A percentile compares a stretch with the other conserved stretches of the same genome.
These are phyloP conservation scores for Xerocomellus intermedius DNA, from an alignment of 768 basidiomycete genomes.

Conservation along the genomic window DNA sequence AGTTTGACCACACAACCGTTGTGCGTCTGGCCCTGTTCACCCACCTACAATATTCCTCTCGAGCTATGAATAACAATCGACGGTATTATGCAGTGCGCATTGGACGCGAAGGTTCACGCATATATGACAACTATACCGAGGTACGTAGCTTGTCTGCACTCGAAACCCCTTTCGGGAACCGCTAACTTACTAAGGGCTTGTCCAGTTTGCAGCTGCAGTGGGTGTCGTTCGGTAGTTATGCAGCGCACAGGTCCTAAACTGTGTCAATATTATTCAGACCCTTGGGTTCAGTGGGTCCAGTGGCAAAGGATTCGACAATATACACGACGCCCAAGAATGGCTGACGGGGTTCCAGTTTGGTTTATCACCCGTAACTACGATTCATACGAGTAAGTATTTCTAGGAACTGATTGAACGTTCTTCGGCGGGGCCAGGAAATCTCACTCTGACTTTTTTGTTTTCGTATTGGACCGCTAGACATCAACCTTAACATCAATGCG, in stretches of 20 bases:
- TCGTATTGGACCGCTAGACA: conserved; percentile 3
- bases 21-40: not conserved
- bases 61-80: conserved; percentile 15
- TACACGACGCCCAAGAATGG: conserved; percentile 29
- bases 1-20: not conserved
- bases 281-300: conserved; percentile 32
- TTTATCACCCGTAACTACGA: conserved; percentile 3
- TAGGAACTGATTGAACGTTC: not conserved
- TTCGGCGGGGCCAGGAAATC: not conserved
- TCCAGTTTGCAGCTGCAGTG: conserved; percentile 27
- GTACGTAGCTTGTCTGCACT: conserved; percentile 17
- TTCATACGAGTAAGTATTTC: conserved; percentile 20
- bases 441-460: not conserved
- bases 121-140: conserved; percentile 30
- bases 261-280: conserved; percentile 15
- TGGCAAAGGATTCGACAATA: conserved; percentile 32
- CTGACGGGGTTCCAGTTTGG: conserved; percentile 15
- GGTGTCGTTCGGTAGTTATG: not conserved
- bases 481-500: conserved; percentile 15
- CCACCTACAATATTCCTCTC: not conserved
- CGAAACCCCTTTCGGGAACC: not conserved
- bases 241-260: not conserved
- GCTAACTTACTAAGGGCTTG: not conserved
- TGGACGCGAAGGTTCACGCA: conserved; percentile 32
- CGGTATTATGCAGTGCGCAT: conserved; percentile 37